Conservation (phyloP, 192 early-diverging fungal species). For the Linderina pennispora region DNA sequence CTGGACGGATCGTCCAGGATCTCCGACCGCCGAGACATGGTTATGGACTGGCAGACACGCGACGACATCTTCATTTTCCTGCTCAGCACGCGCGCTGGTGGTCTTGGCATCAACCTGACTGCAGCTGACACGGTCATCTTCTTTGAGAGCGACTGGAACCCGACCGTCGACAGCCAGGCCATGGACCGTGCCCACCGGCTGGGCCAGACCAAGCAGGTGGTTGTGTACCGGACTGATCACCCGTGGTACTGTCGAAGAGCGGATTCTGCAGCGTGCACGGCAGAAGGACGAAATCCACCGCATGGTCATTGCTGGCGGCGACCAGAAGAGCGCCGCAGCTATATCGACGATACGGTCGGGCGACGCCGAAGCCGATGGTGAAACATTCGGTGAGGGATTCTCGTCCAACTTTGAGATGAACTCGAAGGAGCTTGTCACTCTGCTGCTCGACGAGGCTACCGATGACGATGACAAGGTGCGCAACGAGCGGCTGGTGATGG, state of each 20-base stretch:
- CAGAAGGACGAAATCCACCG: slow-evolving; percentile 94
- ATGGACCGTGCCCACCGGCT: slow-evolving; percentile 86
- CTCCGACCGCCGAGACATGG: slow-evolving; percentile 82
- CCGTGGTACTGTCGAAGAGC: slow-evolving; percentile 74
- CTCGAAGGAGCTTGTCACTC: slow-evolving; percentile 81
- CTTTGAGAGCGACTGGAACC: slow-evolving; percentile 88
- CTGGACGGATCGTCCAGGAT: slow-evolving; percentile 86
- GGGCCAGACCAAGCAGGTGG: slow-evolving; percentile 80
- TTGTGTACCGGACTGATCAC: slow-evolving; percentile 81
- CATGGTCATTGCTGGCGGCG: slow-evolving; percentile 89
- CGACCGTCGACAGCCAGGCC: slow-evolving; percentile 86
- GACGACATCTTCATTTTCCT: slow-evolving; percentile 82
- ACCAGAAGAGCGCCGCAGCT: slow-evolving; percentile 56
- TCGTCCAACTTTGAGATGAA: slow-evolving; percentile 65
- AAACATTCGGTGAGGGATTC: slow-evolving; percentile 17
- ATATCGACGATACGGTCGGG: neutral
- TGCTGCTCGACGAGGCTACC: slow-evolving; percentile 69
- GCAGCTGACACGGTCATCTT: slow-evolving; percentile 86
- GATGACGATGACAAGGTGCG: slow-evolving; percentile 26
- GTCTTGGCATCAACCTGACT: slow-evolving; percentile 86
- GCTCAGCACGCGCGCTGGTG: slow-evolving; percentile 80
- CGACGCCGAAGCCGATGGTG: slow-evolving; percentile 6
- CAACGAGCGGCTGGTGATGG: slow-evolving; percentile 23
- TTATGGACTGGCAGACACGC: slow-evolving; percentile 87
- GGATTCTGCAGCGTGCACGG: slow-evolving; percentile 69